Percentiles rank a stretch among this genome's conserved stretches.
Conservation (phyloP, 805 yeast species). For the Metschnikowia drakensbergensis region DNA sequence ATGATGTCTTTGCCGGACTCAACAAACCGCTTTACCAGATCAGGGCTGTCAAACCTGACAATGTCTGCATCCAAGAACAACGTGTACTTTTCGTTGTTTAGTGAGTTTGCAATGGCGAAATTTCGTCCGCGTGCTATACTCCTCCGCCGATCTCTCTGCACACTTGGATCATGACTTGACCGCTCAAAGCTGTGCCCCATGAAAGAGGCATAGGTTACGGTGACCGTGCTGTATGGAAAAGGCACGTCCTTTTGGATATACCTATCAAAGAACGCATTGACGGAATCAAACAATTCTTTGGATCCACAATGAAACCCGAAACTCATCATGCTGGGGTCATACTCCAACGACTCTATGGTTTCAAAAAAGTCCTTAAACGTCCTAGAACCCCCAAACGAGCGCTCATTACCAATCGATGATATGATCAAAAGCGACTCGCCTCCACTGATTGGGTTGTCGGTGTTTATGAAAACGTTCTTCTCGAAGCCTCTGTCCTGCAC, state of each 20-base stretch:
- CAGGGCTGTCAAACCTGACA: slow-evolving; percentile 20
- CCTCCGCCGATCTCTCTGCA: slow-evolving; percentile 35
- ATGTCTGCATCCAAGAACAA: slow-evolving; percentile 39
- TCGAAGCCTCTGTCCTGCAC: slow-evolving; percentile 2
- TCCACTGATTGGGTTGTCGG: background rate
- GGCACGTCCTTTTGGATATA: slow-evolving; percentile 1
- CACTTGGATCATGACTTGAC: slow-evolving; percentile 10
- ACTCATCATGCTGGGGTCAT: slow-evolving; percentile 18
- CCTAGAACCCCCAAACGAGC: slow-evolving; percentile 36
- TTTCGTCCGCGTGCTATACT: slow-evolving; percentile 36
- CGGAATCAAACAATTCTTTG: slow-evolving; percentile 21
- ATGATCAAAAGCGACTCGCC: slow-evolving; percentile 16
- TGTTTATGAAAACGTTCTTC: slow-evolving; percentile 2
- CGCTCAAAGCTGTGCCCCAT: slow-evolving; percentile 10
- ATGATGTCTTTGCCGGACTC: slow-evolving; percentile 30
- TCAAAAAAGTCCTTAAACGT: slow-evolving; percentile 30
- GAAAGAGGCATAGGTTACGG: slow-evolving; percentile 14
- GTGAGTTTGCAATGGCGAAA: slow-evolving; percentile 27
- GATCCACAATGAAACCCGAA: slow-evolving; percentile 34
- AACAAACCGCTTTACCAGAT: slow-evolving; percentile 26
- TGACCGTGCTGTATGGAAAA: slow-evolving; percentile 10
- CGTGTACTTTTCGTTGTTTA: slow-evolving; percentile 30
- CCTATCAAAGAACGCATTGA: slow-evolving; percentile 19
- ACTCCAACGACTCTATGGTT: slow-evolving; percentile 26
- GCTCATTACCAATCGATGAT: slow-evolving; percentile 25